Conservation (phyloP, 257 asterid species). For the Echium plantagineum region DNA sequence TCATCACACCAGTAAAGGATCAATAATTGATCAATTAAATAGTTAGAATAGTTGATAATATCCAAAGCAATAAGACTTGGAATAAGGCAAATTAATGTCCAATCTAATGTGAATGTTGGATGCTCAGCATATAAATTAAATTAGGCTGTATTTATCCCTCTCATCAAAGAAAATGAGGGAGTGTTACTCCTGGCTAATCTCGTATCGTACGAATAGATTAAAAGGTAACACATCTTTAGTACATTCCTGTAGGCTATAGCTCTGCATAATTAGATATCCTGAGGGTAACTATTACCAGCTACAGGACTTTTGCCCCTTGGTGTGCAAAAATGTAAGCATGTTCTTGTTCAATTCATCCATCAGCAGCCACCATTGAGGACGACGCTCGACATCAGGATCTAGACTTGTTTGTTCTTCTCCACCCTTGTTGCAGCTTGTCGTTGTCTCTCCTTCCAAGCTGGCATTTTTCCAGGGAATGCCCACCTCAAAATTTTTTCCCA, state of each 20-base stretch:
- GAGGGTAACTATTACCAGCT: neutral
- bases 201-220: neutral
- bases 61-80: too few species aligned
- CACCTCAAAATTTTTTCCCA: slow-evolving; percentile 86
- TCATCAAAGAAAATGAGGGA: neutral
- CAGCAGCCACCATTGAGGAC: neutral
- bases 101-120: too few species aligned
- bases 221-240: neutral
- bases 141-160: neutral
- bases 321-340: neutral
- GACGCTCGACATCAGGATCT: neutral
- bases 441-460: slow-evolving; percentile 83
- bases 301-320: neutral
- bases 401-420: slow-evolving; percentile 45
- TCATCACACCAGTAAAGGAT: too few species aligned
- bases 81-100: too few species aligned
- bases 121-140: too few species aligned
- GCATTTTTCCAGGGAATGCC: slow-evolving; percentile 96
- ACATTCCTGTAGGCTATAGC: neutral
- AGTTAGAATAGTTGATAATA: too few species aligned
- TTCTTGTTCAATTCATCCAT: neutral
- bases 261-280: neutral
- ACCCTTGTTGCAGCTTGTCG: slow-evolving; percentile 37
- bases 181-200: neutral
- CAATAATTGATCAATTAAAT: too few species aligned